Evolutionary conservation across 495 filamentous ascomycete genomes (phyloP), one percentile per base, ranked within the genome.

Genomic region (Aspergillus campestris): DNA sequence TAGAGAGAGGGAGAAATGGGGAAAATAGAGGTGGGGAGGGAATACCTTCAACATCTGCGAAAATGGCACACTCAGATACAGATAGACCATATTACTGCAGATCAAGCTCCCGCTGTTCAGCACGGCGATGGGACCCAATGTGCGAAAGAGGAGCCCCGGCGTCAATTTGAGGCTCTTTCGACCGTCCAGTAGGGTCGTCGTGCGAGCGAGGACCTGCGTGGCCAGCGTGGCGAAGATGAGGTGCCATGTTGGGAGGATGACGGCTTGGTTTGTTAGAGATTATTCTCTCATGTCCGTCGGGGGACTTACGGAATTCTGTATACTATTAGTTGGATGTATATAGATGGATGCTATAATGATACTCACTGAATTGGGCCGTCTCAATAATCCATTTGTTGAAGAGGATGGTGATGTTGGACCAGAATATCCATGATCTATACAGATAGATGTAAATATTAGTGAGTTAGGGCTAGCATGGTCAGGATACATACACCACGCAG

Each of bases 11-110:
- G n/a, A 9, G 31, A 40, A 24, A 31, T 33, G 6, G 40, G 37
- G 12, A 13, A 18, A 32, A 31, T 31, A n/a, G 24, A 1, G n/a
- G 35, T 10, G 28, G 24, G 6, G 32, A 7, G 7, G 5, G 47
- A 64, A 11, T 53, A 81, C 80, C 76, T 89, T 89, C 49, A 88
- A 73, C 83, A 89, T 88, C 66, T 89, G 85, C 55, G 87, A 87
- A 62, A 89, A 89, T 24, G 82, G 72, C 5, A 89, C 83, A 51
- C 75, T 82, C 11, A 88, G 70, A 60, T 87, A 87, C 15, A 89
- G 67, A 60, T 88, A 89, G 10, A 81, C 77, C 47, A 83, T 62
- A 64, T 87, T 88, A 47, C 79, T 79, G 66, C 77, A 86, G 44
- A 87, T 84, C 49, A 89, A 67, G 45, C 78, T 82, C 48, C 79